Percentiles rank a stretch among this genome's conserved stretches.
phyloP scores from a whole-genome alignment of 257 asterid genomes.

The Verbascum thapsus region DNA sequence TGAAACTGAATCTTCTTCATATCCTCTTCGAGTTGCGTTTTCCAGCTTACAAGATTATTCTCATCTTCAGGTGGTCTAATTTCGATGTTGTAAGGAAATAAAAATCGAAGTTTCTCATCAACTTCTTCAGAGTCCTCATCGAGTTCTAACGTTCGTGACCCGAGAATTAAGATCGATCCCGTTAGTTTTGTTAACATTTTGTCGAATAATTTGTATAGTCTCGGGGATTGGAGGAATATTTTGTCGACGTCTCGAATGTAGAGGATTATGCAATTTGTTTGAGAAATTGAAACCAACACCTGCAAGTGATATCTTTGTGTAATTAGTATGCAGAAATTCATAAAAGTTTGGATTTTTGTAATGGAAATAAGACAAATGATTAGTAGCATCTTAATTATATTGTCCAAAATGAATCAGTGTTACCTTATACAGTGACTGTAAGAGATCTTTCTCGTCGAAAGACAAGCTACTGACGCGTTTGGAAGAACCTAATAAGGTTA shows the following conservation, averaged over 20 bases:
- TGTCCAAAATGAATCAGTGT: constrained; percentile 12
- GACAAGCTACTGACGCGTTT: constrained; percentile 67
- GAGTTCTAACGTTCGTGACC: constrained; percentile 72
- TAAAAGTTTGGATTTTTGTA: neutral
- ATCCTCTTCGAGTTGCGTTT: constrained; percentile 86
- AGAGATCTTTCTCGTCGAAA: constrained; percentile 75
- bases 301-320: constrained; percentile 35
- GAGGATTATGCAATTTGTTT: constrained; percentile 64
- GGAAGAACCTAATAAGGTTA: constrained; percentile 50
- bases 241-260: constrained; percentile 85
- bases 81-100: constrained; percentile 84
- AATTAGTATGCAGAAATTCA: constrained; percentile 20
- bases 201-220: constrained; percentile 62
- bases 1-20: constrained; percentile 76
- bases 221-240: constrained; percentile 59
- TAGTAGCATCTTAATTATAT: neutral
- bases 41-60: constrained; percentile 72
- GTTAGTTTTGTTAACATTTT: constrained; percentile 77
- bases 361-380: constrained; percentile 2
- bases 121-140: constrained; percentile 61
- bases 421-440: constrained; percentile 93
- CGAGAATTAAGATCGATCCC: constrained; percentile 84
- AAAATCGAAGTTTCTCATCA: constrained; percentile 57
- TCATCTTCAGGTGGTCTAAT: constrained; percentile 92
- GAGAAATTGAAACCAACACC: constrained; percentile 79